These are phyloP conservation scores for Mycena capillaripes DNA, from an alignment of 768 basidiomycete species.

Conservation along the genomic window DNA sequence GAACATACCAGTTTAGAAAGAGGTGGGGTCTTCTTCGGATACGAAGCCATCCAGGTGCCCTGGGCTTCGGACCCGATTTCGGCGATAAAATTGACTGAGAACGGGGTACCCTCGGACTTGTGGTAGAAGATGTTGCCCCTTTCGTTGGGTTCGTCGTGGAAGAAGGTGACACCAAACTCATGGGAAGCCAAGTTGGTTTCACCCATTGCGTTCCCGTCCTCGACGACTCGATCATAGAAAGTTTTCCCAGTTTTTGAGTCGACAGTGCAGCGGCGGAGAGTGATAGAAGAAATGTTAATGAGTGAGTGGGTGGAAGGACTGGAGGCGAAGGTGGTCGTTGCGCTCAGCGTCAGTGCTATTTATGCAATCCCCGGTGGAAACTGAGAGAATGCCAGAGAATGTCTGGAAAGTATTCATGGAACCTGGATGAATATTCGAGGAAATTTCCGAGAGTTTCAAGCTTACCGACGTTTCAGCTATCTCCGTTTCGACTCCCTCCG, in stretches of 20 bases:
- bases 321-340: background rate
- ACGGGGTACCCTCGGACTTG: background rate
- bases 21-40: background rate
- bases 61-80: constrained; percentile 25
- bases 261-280: background rate
- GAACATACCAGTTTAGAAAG: background rate
- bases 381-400: background rate
- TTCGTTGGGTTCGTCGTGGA: background rate
- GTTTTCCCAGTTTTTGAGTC: background rate
- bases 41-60: constrained; percentile 21
- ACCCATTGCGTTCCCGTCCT: background rate
- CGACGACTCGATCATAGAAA: background rate
- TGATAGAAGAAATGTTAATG: background rate
- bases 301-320: background rate
- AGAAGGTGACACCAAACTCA: background rate
- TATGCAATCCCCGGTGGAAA: background rate
- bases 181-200: background rate
- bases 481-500: background rate
- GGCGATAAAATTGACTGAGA: constrained; percentile 9
- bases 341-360: background rate
- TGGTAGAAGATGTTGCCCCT: constrained; percentile 6
- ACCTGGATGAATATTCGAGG: background rate
- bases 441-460: background rate
- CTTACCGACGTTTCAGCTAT: background rate
- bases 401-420: background rate